phyloP scores from a whole-genome alignment of 345 rosid genomes.

The Sonneratia alba region DNA sequence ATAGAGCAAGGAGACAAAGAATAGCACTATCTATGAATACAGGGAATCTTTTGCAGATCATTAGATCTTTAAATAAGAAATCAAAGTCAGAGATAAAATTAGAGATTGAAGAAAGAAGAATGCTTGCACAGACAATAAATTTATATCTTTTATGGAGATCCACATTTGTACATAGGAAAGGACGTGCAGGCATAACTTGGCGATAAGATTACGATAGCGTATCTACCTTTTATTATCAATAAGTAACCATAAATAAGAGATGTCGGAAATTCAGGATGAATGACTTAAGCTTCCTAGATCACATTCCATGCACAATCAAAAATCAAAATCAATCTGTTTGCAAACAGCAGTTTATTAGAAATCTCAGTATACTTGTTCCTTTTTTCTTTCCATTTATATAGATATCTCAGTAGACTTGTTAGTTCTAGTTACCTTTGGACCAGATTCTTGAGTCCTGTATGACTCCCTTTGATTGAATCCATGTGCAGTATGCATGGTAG shows the following conservation, averaged over 20 bases:
- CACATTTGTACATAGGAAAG: background rate
- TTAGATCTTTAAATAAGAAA: background rate
- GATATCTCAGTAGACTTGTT: background rate
- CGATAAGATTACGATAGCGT: background rate
- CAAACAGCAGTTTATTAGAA: background rate
- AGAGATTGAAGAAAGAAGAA: no score
- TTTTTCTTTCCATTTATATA: background rate
- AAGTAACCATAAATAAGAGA: background rate
- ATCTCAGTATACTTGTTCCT: background rate
- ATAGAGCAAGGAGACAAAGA: no score
- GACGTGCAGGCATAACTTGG: background rate
- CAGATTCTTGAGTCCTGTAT: slow-evolving; percentile 84
- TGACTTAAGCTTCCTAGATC: background rate
- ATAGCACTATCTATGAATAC: no score
- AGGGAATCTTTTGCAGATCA: no score
- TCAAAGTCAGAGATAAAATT: no score
- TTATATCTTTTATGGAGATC: background rate
- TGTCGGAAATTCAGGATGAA: background rate
- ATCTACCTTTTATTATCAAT: background rate
- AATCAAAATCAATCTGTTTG: background rate
- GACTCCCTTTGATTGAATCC: slow-evolving; percentile 98
- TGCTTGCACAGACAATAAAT: background rate
- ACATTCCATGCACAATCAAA: background rate
- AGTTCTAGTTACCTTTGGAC: slow-evolving; percentile 59
- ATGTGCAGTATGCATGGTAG: slow-evolving; percentile 90